Base-by-base conservation (phyloP, 306 rosid genomes). In the Bauhinia variegata region DNA sequence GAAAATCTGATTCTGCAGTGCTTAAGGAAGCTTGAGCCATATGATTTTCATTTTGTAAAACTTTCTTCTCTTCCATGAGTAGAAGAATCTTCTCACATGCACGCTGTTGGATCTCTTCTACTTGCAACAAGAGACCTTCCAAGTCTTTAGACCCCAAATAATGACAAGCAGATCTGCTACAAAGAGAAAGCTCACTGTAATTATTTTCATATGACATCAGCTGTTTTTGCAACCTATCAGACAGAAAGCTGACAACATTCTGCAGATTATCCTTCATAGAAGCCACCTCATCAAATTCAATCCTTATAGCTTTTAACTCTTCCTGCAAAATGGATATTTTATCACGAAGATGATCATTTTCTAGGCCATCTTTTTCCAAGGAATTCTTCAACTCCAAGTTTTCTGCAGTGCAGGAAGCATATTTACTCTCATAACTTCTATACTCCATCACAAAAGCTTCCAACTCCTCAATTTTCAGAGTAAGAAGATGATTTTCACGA, bases 51-150 rank as follows among this genome's bases (percentile, higher is more conserved):
- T 78, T 75, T 52, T n/a, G 68, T 51, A 88, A 65, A 65, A 15
- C 73, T 56, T 79, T 70, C 69, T 83, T 90, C 78, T 95, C 97
- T 65, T 95, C 86, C 55, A 74, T 34, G 69, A 90, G 89, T 69
- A 62, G 86, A 68, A 74, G 76, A 67, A 87, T 84, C 77, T 73
- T 79, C 71, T 79, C 76, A 78, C 66, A 80, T 19, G 85, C 78
- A 61, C 61, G 75, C 37, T 63, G 74, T 74, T 88, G 90, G 65
- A 90, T 72, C 83, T 85, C 84, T 77, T 88, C 96, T 39, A 90
- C 78, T 65, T 44, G 84, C 84, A 77, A 67, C 36, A 86, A 48
- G 33, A 77, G 75, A 67, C 69, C 85, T 48, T 80, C 79, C 56
- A 88, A 72, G 72, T 83, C 82, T 14, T 65, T 47, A 51, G 84